Evolutionary conservation across 306 rosid genomes (phyloP).

Genomic region (Abrus precatorius): DNA sequence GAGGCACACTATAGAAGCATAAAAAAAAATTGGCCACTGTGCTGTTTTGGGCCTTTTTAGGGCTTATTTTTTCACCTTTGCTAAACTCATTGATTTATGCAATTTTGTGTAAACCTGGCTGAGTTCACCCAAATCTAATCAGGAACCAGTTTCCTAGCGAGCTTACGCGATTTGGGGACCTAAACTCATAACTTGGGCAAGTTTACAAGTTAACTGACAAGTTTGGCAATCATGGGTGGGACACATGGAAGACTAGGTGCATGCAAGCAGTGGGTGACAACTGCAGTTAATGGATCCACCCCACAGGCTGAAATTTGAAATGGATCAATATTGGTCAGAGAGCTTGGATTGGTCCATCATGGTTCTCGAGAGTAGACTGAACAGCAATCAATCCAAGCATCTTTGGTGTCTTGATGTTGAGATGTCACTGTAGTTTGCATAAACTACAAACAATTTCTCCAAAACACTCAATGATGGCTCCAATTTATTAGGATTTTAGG

Average conservation of each 20-base stretch:
- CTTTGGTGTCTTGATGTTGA: background rate
- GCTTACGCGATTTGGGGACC: background rate
- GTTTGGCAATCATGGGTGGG: background rate
- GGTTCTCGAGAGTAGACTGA: too few relatives aligned
- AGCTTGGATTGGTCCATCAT: too few relatives aligned
- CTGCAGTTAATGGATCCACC: background rate
- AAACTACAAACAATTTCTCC: background rate
- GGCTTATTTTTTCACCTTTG: too few relatives aligned
- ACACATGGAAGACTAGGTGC: background rate
- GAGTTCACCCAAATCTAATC: background rate
- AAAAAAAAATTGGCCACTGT: too few relatives aligned
- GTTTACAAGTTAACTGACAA: background rate
- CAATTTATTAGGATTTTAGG: background rate
- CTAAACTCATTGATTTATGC: too few relatives aligned
- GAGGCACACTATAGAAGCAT: too few relatives aligned
- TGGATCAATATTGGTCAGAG: background rate
- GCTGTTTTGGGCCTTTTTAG: too few relatives aligned
- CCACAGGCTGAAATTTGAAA: background rate
- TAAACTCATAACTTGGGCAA: background rate
- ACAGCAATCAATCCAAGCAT: background rate
- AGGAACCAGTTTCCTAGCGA: too few relatives aligned
- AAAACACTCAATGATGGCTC: background rate
- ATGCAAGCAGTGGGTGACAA: background rate
- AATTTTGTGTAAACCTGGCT: too few relatives aligned
- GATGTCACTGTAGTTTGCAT: background rate